Base-by-base conservation (phyloP, 164 flowering plant species). In the Vitis cinerea region DNA sequence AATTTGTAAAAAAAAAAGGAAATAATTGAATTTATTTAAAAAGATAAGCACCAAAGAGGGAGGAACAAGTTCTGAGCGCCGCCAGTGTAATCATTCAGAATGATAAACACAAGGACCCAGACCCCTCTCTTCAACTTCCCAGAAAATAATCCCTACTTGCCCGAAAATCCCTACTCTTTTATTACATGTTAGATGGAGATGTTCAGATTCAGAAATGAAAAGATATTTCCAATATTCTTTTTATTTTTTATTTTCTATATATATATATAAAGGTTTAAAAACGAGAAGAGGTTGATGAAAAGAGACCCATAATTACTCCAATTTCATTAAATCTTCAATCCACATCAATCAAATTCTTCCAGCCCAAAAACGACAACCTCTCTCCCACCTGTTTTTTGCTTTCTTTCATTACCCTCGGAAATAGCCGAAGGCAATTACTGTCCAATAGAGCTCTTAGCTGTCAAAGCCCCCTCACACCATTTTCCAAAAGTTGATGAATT, bases 21-120 rank as follows among this genome's bases (percentile, higher is more conserved):
- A 51, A 13, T 19, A 58, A 60, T 37, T 37, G 44, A 2, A 60
- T 14, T 49, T 15, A 50, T 19, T 17, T 16, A 27, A 27, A 23
- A 13, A 29, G 9, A 64, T 37, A 72, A 63, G 27, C 27, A 29
- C 77, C 69, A 64, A 80, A 76, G 16, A 56, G 7, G 80, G 84
- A 74, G 83, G 74, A 81, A 87, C 91, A 85, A 73, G 13, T 78
- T 87, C 91, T 85, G 91, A 80, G 85, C 81, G 86, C 85, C 87
- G 87, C 82, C 91, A 84, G 84, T 73, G 84, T 82, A 87, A 83
- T 87, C 86, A 87, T 87, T 81, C 87, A 72, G 78, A 75, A 77
- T 83, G 74, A 79, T 83, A 81, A 83, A 71, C 78, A 75, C 75
- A 71, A 49, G 69, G 69, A 67, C 56, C 56, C 47, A 59, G 11